Conservation (phyloP, 139 green algal genomes). For the Chlamydomonas sphaeroides region DNA sequence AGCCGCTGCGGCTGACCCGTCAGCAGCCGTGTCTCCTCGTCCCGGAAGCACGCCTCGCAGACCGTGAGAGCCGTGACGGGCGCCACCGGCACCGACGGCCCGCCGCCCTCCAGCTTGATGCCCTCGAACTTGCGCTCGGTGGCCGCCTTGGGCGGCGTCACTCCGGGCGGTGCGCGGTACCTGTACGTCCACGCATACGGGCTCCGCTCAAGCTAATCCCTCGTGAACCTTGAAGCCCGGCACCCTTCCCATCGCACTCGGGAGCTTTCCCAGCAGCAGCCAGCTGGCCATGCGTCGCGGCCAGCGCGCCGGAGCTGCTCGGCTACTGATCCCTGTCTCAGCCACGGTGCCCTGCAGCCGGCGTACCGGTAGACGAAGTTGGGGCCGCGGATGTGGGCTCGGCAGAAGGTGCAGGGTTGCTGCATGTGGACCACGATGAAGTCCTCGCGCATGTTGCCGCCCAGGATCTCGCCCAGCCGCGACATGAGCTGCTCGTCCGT, state of each 20-base stretch:
- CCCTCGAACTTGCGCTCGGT: constrained; percentile 85
- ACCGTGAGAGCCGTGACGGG: constrained; percentile 54
- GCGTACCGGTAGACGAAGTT: constrained; percentile 33
- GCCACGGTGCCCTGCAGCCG: too few relatives aligned
- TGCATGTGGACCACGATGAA: constrained; percentile 98
- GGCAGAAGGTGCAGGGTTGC: constrained; percentile 91
- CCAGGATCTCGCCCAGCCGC: constrained; percentile 85
- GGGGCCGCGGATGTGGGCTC: constrained; percentile 48
- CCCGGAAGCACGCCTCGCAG: constrained; percentile 56
- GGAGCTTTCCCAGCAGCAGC: too few relatives aligned
- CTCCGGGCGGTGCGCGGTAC: constrained; percentile 29
- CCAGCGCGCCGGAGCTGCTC: too few relatives aligned
- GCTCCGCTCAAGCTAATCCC: too few relatives aligned
- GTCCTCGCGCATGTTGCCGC: constrained; percentile 93
- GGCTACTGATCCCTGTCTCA: too few relatives aligned
- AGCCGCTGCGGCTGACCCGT: constrained; percentile 43
- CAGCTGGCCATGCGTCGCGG: too few relatives aligned
- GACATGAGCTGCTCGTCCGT: constrained; percentile 82
- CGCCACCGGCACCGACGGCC: constrained; percentile 43
- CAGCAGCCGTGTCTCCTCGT: constrained; percentile 47
- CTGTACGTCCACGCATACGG: too few relatives aligned
- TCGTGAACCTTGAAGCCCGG: too few relatives aligned
- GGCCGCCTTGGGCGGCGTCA: constrained; percentile 29
- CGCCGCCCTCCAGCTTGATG: constrained; percentile 79
- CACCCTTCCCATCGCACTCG: too few relatives aligned